Evolutionary conservation across 139 green algal species (phyloP).

Genomic region (Chlamydomonas sp.): DNA sequence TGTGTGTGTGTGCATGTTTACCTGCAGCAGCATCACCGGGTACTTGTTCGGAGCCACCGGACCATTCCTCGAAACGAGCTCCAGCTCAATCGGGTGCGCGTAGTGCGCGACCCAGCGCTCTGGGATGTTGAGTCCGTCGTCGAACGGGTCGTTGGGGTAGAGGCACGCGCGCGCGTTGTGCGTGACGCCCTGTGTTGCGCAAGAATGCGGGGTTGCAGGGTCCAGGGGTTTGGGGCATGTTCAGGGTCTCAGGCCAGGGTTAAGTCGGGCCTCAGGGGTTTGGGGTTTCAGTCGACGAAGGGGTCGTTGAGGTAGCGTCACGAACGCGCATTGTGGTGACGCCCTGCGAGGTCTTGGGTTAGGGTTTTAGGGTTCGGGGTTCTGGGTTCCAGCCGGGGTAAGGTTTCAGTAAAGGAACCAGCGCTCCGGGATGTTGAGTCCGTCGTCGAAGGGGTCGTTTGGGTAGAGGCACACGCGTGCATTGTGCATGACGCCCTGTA

Average conservation of each 20-base stretch:
- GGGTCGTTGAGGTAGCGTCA: too few relatives aligned
- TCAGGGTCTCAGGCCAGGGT: too few relatives aligned
- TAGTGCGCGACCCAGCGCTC: constrained; percentile 46
- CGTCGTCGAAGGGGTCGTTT: constrained; percentile 15
- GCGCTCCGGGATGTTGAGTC: constrained; percentile 10
- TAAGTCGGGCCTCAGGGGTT: too few relatives aligned
- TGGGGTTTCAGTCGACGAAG: too few relatives aligned
- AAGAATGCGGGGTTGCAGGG: too few relatives aligned
- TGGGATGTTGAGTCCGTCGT: constrained; percentile 12
- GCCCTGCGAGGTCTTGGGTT: too few relatives aligned
- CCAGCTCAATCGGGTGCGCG: constrained; percentile 51
- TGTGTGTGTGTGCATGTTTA: neutral
- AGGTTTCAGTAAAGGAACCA: constrained; percentile 55
- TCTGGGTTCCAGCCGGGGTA: too few relatives aligned
- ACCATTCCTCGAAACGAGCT: constrained; percentile 34
- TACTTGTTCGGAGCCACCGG: constrained; percentile 18
- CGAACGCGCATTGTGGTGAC: too few relatives aligned
- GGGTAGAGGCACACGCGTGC: constrained; percentile 35
- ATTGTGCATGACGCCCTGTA: constrained; percentile 51
- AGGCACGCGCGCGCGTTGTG: constrained; percentile 29
- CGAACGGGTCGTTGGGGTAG: constrained; percentile 33
- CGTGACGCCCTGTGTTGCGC: constrained; percentile 51
- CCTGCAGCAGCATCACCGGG: constrained; percentile 44
- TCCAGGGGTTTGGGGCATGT: neutral
- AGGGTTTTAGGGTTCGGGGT: too few relatives aligned